Evolutionary conservation across 2,329 filamentous ascomycete genomes (phyloP), one percentile per base, ranked within the genome.

Genomic region (Penicillium hordei): DNA sequence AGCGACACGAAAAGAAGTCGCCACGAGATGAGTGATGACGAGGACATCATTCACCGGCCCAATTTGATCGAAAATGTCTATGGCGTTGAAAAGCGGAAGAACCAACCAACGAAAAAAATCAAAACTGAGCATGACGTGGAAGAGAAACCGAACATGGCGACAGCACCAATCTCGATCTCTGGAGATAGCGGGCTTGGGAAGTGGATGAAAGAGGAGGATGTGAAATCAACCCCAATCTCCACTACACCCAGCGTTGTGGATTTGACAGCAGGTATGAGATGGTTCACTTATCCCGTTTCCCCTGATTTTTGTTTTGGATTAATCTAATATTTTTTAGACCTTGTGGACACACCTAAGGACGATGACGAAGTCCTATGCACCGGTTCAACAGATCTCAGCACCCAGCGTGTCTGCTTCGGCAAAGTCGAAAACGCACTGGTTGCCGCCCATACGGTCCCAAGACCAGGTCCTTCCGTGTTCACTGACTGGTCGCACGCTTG

Each of bases 381-480:
- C 21, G 77, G 86, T 36, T 73, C 86, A 15, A 81, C 82, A 42
- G 83, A 89, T 55, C 81, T 85, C 31, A 83, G 80, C 46, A 82
- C 86, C 21, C 85, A 90, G 69, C 86, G 91, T 68, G 88, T 95
- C 4, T 95, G 91, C 75, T 92, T 90, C 68, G 91, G 91, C 42
- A 89, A 89, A 75, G 75, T 95, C 21, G 86, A 91, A 54, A 83
- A 82, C 19, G 84, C 86, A 2, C 83, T 79, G 53, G 79, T 94
- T 42, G 86, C 87, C 61, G 89, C 88, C 60, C 82, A 85, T 66
- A 77, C 80, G 36, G 85, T 93, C 2, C 91, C 91, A 0, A 91
- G 87, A 66, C 86, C 88, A 1, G 83, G 83, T 25, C 81, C 84
- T 58, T 78, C 82, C 21, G 78, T 89, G 10, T 86, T 84, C 64